These are phyloP conservation scores for Ustilago sp. DNA, from an alignment of 1,284 basidiomycete species.

Conservation along the genomic window DNA sequence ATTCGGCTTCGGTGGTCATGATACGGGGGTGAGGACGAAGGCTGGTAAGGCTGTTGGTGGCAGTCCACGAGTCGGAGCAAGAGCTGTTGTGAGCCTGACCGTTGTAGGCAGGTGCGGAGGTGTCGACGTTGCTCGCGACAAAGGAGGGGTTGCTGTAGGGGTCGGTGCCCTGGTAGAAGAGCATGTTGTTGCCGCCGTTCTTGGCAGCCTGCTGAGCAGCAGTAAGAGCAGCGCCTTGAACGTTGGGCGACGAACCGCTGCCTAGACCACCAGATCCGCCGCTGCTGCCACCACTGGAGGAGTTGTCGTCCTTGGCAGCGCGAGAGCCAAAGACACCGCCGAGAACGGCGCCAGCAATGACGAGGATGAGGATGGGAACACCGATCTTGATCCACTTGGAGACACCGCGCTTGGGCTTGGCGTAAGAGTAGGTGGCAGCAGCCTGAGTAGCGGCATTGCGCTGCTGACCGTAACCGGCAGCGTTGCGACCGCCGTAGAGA, in stretches of 20 bases:
- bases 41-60: constrained; percentile 77
- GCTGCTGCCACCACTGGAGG: constrained; percentile 63
- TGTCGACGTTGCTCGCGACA: constrained; percentile 79
- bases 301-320: constrained; percentile 70
- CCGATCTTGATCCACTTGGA: constrained; percentile 64
- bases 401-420: constrained; percentile 57
- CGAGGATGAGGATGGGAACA: constrained; percentile 57
- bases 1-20: constrained; percentile 91
- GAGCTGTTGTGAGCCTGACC: constrained; percentile 33
- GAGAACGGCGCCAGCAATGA: constrained; percentile 75
- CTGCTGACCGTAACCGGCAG: constrained; percentile 24
- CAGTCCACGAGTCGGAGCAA: constrained; percentile 62
- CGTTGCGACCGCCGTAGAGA: constrained; percentile 37
- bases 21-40: constrained; percentile 87
- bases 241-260: constrained; percentile 38
- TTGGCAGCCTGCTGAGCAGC: constrained; percentile 76
- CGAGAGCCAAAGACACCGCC: constrained; percentile 81
- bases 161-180: constrained; percentile 75
- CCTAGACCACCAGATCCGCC: constrained; percentile 60
- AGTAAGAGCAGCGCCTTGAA: constrained; percentile 59
- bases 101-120: constrained; percentile 38
- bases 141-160: constrained; percentile 84
- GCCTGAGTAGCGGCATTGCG: constrained; percentile 43
- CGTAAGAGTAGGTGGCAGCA: constrained; percentile 62
- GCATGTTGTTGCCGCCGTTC: constrained; percentile 77